phyloP scores from a whole-genome alignment of 2,329 filamentous ascomycete genomes.

The Epichloe sp. region DNA sequence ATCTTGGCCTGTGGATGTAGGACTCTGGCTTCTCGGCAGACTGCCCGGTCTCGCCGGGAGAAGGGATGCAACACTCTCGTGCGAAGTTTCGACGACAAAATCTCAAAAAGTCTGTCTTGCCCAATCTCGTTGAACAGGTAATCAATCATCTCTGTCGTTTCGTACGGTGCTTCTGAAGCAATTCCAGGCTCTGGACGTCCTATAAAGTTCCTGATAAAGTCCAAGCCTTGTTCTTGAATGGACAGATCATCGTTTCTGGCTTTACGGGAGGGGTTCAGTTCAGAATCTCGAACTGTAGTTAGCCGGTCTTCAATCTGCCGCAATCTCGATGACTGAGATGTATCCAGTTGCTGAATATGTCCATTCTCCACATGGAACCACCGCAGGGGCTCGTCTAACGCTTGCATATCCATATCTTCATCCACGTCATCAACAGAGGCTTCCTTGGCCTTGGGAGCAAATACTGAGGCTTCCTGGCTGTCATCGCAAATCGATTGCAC shows the following conservation, averaged over 20 bases:
- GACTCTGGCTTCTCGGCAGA: slow-evolving; percentile 31
- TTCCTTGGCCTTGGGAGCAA: slow-evolving; percentile 20
- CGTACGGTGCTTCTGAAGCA: slow-evolving; percentile 34
- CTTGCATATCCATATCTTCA: slow-evolving; percentile 45
- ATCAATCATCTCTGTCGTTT: slow-evolving; percentile 66
- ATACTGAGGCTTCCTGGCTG: slow-evolving; percentile 38
- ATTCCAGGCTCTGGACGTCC: slow-evolving; percentile 41
- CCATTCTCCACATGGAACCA: slow-evolving; percentile 23
- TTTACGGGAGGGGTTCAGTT: slow-evolving; percentile 53
- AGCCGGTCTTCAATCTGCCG: slow-evolving; percentile 38
- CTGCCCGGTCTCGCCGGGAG: slow-evolving; percentile 25
- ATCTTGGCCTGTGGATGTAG: slow-evolving; percentile 54
- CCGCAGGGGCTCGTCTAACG: slow-evolving; percentile 29
- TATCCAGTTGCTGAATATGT: slow-evolving; percentile 19
- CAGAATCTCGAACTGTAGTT: slow-evolving; percentile 44
- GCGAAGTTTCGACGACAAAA: slow-evolving; percentile 66
- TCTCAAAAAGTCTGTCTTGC: slow-evolving; percentile 64
- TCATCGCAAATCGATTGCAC: slow-evolving; percentile 61
- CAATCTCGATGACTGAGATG: slow-evolving; percentile 27
- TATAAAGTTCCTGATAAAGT: slow-evolving; percentile 83
- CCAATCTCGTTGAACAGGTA: slow-evolving; percentile 66
- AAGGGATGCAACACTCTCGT: slow-evolving; percentile 43
- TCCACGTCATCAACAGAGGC: slow-evolving; percentile 31
- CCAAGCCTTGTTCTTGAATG: slow-evolving; percentile 82
- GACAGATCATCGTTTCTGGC: slow-evolving; percentile 66